Percentiles rank a stretch among this genome's conserved stretches.
These are phyloP conservation scores for Saussurea involucrata DNA, from an alignment of 129 eudicot species.

Conservation along the genomic window DNA sequence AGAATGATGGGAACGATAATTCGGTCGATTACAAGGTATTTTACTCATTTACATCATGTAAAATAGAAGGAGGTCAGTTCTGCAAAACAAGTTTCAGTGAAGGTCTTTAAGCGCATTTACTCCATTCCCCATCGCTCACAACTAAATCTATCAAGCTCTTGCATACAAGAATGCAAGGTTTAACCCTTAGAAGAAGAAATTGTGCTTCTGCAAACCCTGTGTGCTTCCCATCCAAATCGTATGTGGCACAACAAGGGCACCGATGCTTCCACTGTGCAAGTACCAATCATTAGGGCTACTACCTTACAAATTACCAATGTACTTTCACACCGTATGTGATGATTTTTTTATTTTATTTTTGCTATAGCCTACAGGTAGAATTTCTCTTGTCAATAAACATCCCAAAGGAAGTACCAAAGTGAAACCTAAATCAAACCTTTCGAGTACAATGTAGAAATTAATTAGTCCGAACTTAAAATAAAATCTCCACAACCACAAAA, in stretches of 20 bases:
- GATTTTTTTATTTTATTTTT: too few species aligned
- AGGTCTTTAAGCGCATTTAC: neutral
- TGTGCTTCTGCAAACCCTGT: neutral
- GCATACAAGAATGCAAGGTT: neutral
- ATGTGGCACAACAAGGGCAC: neutral
- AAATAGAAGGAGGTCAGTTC: neutral
- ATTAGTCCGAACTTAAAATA: neutral
- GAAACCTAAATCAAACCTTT: neutral
- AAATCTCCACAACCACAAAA: neutral
- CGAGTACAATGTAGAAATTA: neutral
- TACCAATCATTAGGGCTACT: neutral
- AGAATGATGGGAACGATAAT: neutral
- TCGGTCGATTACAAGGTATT: neutral
- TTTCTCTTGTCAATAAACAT: neutral
- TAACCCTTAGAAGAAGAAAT: neutral
- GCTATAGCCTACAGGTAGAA: neutral
- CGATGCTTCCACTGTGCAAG: neutral
- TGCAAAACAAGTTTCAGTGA: neutral
- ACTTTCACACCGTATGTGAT: neutral
- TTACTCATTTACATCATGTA: neutral
- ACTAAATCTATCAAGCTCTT: neutral
- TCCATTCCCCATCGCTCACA: neutral
- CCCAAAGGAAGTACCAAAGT: neutral
- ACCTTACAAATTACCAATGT: neutral
- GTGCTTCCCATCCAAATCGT: neutral